These are phyloP conservation scores for Geotrichum siamense DNA, from an alignment of 1,139 yeast species.

Conservation along the genomic window DNA sequence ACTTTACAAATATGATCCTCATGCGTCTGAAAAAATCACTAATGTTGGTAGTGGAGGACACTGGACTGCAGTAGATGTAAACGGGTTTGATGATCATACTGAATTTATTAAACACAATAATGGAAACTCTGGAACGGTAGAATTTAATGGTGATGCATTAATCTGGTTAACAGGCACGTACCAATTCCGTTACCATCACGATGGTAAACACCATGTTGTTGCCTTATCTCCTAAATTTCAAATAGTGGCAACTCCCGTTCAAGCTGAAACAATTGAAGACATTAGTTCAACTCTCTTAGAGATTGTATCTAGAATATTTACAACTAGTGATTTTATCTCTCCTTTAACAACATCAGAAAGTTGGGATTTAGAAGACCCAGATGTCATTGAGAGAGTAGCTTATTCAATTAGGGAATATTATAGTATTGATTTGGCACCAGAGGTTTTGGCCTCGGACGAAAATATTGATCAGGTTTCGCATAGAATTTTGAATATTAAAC, in stretches of 20 bases:
- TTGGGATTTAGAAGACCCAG: conserved; percentile 27
- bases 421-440: conserved; percentile 33
- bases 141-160: conserved; percentile 46
- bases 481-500: conserved; percentile 28
- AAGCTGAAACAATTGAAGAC: conserved; percentile 27
- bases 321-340: conserved; percentile 21
- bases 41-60: conserved; percentile 59
- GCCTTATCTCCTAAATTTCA: conserved; percentile 67
- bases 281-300: conserved; percentile 30
- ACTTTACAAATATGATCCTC: conserved; percentile 57
- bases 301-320: conserved; percentile 26
- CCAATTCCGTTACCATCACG: conserved; percentile 69
- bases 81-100: conserved; percentile 26
- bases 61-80: conserved; percentile 52
- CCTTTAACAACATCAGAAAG: conserved; percentile 25
- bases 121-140: conserved; percentile 44
- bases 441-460: conserved; percentile 31
- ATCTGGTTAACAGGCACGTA: conserved; percentile 68
- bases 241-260: conserved; percentile 38
- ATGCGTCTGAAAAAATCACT: conserved; percentile 54
- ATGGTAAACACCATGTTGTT: conserved; percentile 64
- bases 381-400: conserved; percentile 28
- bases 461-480: conserved; percentile 28
- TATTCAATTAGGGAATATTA: conserved; percentile 29
- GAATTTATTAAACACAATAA: conserved; percentile 22